These are phyloP conservation scores for Daphne laureola DNA, from an alignment of 441 rosid species.

Conservation along the genomic window DNA sequence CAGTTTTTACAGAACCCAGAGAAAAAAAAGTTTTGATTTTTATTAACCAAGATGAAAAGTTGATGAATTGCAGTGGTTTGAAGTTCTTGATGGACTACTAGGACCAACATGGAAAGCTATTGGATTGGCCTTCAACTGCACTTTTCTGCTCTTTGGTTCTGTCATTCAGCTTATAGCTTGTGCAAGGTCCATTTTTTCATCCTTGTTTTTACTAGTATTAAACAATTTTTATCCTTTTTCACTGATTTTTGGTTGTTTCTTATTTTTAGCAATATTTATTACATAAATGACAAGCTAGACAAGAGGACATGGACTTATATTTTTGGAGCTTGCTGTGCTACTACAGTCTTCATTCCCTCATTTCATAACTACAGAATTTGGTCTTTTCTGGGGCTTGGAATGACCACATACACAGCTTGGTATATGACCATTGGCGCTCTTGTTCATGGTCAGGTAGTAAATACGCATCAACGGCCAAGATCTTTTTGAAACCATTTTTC, in stretches of 20 bases:
- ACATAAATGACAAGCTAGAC: conserved; percentile 48
- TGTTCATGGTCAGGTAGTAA: conserved; percentile 33
- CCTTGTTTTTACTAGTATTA: neutral
- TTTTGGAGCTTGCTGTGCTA: conserved; percentile 62
- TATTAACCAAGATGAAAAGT: neutral
- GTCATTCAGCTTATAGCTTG: conserved; percentile 62
- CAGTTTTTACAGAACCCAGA: too few relatives aligned
- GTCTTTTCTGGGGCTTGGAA: conserved; percentile 44
- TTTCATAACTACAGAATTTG: conserved; percentile 47
- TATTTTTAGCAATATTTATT: conserved; percentile 46
- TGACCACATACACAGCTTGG: conserved; percentile 55
- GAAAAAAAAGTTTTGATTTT: neutral
- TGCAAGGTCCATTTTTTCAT: conserved; percentile 32
- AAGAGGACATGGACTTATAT: conserved; percentile 67
- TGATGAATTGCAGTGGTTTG: conserved; percentile 39
- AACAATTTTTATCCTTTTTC: too few relatives aligned
- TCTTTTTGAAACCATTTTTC: neutral
- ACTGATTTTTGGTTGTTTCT: conserved; percentile 1
- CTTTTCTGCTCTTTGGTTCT: conserved; percentile 55
- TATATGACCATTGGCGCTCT: conserved; percentile 34
- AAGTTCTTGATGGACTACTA: conserved; percentile 52
- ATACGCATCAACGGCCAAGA: neutral
- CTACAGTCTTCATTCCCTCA: conserved; percentile 47
- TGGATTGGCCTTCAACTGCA: conserved; percentile 52
- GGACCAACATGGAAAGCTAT: conserved; percentile 51